phyloP scores from a whole-genome alignment of 169 alveolate genomes.

The Cyclospora cayetanensis region DNA sequence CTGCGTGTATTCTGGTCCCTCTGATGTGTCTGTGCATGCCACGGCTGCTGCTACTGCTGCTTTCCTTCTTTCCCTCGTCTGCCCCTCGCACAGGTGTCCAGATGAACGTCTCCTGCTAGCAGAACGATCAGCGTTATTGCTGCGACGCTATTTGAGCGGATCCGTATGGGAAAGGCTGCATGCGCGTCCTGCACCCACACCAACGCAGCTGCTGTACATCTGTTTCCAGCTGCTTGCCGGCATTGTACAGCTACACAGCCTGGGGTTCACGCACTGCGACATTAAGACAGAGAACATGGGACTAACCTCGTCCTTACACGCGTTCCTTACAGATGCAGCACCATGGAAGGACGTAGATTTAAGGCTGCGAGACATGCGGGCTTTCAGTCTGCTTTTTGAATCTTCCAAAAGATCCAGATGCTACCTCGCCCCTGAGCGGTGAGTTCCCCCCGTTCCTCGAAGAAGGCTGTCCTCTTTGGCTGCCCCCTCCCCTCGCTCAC shows the following conservation, averaged over 20 bases:
- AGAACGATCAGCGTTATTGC: conserved; percentile 52
- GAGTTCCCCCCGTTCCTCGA: no score
- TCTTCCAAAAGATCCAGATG: conserved; percentile 80
- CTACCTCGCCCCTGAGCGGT: conserved; percentile 90
- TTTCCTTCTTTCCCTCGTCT: background rate
- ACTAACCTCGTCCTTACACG: conserved; percentile 81
- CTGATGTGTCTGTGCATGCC: background rate
- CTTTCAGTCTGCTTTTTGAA: conserved; percentile 83
- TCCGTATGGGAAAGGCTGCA: conserved; percentile 82
- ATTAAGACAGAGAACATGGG: conserved; percentile 86
- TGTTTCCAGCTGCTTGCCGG: conserved; percentile 84
- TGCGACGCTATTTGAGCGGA: conserved; percentile 81
- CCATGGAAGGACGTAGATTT: conserved; percentile 83
- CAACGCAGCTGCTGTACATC: conserved; percentile 83
- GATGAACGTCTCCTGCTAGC: conserved; percentile 7
- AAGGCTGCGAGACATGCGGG: conserved; percentile 79
- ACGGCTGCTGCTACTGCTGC: background rate
- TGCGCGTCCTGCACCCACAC: conserved; percentile 80
- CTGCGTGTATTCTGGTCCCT: background rate
- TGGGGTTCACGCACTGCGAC: conserved; percentile 86
- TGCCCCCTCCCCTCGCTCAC: no score
- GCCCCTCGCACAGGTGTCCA: conserved; percentile 58
- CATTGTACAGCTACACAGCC: conserved; percentile 81
- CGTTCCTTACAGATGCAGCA: conserved; percentile 82
- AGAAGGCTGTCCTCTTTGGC: no score